phyloP scores from a whole-genome alignment of 2,329 filamentous ascomycete genomes.

The Trichoderma polysporum region DNA sequence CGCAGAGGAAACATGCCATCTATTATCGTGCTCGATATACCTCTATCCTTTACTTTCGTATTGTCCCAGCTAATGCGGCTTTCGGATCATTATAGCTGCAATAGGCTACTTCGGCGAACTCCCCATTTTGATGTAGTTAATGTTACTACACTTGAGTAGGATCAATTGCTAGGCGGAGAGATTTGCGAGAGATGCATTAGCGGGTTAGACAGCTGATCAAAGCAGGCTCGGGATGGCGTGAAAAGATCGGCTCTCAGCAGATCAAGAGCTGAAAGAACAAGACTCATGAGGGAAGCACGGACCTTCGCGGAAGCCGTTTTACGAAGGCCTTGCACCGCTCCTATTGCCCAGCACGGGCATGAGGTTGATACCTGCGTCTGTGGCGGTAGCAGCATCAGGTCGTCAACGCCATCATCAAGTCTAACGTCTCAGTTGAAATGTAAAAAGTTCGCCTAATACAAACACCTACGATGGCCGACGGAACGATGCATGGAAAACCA shows the following conservation, averaged over 20 bases:
- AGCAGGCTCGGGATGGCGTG: too few species aligned
- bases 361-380: not conserved
- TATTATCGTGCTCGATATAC: too few species aligned
- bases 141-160: not conserved
- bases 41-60: too few species aligned
- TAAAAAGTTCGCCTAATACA: not conserved
- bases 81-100: not conserved
- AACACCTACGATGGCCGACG: not conserved
- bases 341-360: not conserved
- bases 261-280: too few species aligned
- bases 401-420: not conserved
- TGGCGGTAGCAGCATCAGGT: not conserved
- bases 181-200: too few species aligned
- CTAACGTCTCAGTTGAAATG: not conserved
- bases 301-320: too few species aligned
- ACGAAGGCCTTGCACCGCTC: not conserved
- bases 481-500: not conserved
- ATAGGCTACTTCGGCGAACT: not conserved
- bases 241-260: too few species aligned
- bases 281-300: too few species aligned
- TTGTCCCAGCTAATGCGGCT: too few species aligned
- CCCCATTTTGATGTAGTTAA: not conserved
- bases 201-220: too few species aligned
- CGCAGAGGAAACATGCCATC: too few species aligned
- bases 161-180: not conserved